phyloP scores from a whole-genome alignment of 148 eudicot genomes.

The Rhododendron williamsianum region DNA sequence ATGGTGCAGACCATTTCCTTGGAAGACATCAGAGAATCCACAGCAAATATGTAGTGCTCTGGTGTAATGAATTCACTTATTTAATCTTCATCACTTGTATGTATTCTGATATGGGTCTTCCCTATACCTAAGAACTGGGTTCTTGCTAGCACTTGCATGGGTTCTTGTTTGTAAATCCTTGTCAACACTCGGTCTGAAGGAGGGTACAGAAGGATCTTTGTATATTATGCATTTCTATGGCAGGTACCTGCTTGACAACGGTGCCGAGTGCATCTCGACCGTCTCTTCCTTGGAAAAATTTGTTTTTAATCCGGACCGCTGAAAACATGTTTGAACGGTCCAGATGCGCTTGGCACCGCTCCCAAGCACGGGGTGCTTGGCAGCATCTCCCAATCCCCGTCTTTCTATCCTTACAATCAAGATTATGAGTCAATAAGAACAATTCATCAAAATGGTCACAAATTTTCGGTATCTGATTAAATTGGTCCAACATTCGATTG shows the following conservation, averaged over 20 bases:
- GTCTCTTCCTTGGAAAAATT: too few species aligned
- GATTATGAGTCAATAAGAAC: neutral
- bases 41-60: constrained; percentile 48
- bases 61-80: neutral
- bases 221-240: too few species aligned
- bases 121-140: neutral
- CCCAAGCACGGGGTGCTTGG: too few species aligned
- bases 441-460: neutral
- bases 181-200: neutral
- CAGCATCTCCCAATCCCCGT: too few species aligned
- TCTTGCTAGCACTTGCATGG: neutral
- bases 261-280: too few species aligned
- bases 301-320: too few species aligned
- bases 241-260: too few species aligned
- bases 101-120: neutral
- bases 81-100: neutral
- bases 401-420: neutral
- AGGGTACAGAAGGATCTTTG: neutral
- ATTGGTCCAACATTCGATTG: neutral
- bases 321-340: too few species aligned
- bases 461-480: neutral
- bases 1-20: constrained; percentile 46
- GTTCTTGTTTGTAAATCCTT: neutral
- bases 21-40: constrained; percentile 66
- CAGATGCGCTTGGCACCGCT: too few species aligned